Evolutionary conservation across 2,329 filamentous ascomycete genomes (phyloP).

Genomic region (Thyridium curvatum): DNA sequence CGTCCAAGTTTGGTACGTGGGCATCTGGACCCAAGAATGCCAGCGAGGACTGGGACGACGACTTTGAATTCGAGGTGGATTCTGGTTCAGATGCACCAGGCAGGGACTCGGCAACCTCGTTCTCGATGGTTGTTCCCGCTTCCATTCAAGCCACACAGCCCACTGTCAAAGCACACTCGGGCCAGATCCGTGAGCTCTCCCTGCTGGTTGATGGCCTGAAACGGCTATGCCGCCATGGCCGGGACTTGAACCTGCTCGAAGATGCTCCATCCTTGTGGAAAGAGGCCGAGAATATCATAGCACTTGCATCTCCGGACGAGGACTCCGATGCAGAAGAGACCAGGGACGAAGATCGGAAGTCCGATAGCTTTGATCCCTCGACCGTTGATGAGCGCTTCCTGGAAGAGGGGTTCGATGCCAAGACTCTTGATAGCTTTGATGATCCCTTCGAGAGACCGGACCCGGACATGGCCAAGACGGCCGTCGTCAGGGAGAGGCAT

Average conservation of each 20-base stretch:
- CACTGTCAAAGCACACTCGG: conserved; percentile 76
- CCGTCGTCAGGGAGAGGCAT: conserved; percentile 48
- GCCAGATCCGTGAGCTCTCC: conserved; percentile 76
- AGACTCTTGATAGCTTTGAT: conserved; percentile 34
- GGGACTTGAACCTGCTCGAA: conserved; percentile 57
- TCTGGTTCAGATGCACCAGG: conserved; percentile 26
- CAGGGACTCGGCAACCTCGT: conserved; percentile 26
- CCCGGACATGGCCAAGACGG: conserved; percentile 38
- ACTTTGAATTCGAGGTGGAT: conserved; percentile 68
- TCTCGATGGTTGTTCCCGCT: conserved; percentile 66
- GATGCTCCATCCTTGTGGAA: conserved; percentile 64
- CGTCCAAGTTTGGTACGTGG: conserved; percentile 78
- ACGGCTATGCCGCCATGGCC: conserved; percentile 64
- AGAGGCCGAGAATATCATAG: conserved; percentile 82
- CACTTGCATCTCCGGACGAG: conserved; percentile 66
- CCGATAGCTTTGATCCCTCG: conserved; percentile 31
- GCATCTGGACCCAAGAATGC: conserved; percentile 71
- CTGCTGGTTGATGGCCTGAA: conserved; percentile 79
- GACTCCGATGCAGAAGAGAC: conserved; percentile 47
- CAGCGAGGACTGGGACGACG: conserved; percentile 85
- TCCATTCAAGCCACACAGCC: conserved; percentile 77
- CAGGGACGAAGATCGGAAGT: conserved; percentile 21
- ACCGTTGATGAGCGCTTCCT: conserved; percentile 37
- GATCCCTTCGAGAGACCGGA: conserved; percentile 35
- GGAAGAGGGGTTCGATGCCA: conserved; percentile 41